Evolutionary conservation across 129 eudicot species (phyloP), one percentile per base, ranked within the genome.

Genomic region (Chrysanthemum seticuspe): DNA sequence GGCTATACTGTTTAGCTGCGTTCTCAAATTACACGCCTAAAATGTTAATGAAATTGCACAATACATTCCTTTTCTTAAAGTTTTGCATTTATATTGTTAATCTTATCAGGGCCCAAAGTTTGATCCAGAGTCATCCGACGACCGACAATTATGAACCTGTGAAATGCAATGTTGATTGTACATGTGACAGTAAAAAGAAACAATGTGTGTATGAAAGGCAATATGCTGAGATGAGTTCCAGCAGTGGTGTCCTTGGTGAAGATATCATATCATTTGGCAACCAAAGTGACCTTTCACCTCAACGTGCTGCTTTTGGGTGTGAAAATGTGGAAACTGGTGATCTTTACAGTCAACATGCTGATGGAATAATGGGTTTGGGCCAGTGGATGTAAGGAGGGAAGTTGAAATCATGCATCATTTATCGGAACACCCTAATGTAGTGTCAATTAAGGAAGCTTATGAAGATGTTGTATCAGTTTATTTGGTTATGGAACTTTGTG

Each of bases 331-430:
- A 95, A 87, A 91, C 99, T 6, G 99, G 99, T 45, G 96, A 88
- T 73, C 86, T 95, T 13, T 95, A 85, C 82, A 95, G 86, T 78
- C 97, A 95, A 67, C 94, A 80, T 80, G 97, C 97, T 77, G 99
- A 95, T 85, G 99, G 99, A 63, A 95, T 95, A 77, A 95, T 95
- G 94, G 99, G 99, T 61, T 79, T 95, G 84, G 99, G 99, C 45
- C 96, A 19, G 21, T 19, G 21, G 21, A 19, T 19, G 21, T 19
- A 19, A 19, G 21, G 21, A 19, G 21, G 21, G 27, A 25, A 25
- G 27, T 25, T 25, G 27, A 25, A 25, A 25, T 25, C 27, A 25
- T 25, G 27, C 27, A 2, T 25, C 27, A 25, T 25, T 25, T 25
- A 25, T 25, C 27, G 2, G 27, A 2, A 25, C 27, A 25, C 27